These are phyloP conservation scores for Mortierella sp. DNA, from an alignment of 371 early-diverging fungal species.

Conservation along the genomic window DNA sequence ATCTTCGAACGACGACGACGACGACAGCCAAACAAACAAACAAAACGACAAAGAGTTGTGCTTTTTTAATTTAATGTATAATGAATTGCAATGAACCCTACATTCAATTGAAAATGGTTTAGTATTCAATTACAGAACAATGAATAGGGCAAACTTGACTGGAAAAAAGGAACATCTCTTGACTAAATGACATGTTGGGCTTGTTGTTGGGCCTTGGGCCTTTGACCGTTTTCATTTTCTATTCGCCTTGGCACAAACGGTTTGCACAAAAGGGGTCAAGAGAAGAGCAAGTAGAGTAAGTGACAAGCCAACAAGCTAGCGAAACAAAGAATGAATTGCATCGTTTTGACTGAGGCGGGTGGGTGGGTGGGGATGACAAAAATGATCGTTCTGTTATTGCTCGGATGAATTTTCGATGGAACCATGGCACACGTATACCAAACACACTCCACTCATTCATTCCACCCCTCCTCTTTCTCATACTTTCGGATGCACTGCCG, in stretches of 20 bases:
- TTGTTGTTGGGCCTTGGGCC: not conserved
- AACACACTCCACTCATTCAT: not conserved
- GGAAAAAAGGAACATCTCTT: not conserved
- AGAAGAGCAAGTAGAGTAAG: not conserved
- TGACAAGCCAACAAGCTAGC: not conserved
- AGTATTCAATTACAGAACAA: not conserved
- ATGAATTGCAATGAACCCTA: not conserved
- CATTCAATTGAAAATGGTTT: not conserved
- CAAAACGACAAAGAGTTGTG: not conserved
- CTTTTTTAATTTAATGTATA: not conserved
- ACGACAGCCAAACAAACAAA: not conserved
- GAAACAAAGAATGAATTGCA: not conserved
- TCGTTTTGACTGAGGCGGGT: no score
- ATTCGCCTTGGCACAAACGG: not conserved
- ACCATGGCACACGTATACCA: not conserved
- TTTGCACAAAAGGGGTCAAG: not conserved
- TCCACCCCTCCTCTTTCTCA: not conserved
- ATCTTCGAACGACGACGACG: no score
- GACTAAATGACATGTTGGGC: not conserved
- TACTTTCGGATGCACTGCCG: not conserved
- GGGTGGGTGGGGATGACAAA: no score
- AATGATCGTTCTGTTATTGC: not conserved
- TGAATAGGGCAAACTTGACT: not conserved
- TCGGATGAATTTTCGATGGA: not conserved
- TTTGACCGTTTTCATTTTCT: not conserved